These are phyloP conservation scores for Clavariopsis aquatica DNA, from an alignment of 495 filamentous ascomycete genomes.

Conservation along the genomic window DNA sequence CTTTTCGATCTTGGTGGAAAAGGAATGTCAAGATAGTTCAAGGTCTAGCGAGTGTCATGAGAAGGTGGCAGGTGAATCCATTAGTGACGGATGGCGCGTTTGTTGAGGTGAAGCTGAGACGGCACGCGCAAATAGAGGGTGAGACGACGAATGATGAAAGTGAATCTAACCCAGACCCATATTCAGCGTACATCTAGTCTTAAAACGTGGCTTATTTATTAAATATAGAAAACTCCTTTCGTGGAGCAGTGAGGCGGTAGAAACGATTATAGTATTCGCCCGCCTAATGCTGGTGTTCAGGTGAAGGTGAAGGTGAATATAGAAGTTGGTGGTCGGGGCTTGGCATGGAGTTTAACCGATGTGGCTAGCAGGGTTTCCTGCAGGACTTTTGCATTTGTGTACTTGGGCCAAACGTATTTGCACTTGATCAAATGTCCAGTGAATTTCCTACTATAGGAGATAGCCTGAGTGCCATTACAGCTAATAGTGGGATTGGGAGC, in stretches of 20 bases:
- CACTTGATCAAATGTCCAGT: too few species aligned
- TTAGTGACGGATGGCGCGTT: background rate
- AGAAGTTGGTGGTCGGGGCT: background rate
- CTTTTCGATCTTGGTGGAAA: background rate
- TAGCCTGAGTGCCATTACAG: too few species aligned
- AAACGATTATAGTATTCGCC: background rate
- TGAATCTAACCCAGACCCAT: background rate
- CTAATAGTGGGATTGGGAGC: too few species aligned
- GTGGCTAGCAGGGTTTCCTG: background rate
- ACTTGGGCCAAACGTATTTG: too few species aligned
- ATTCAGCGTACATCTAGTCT: background rate
- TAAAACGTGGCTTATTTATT: background rate
- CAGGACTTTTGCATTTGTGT: too few species aligned
- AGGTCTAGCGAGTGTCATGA: background rate
- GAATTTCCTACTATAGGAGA: too few species aligned
- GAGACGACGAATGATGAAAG: background rate
- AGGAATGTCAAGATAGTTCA: background rate
- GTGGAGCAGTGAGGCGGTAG: background rate
- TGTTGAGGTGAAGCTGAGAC: background rate
- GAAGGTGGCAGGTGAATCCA: background rate
- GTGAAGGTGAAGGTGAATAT: background rate
- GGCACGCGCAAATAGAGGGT: background rate
- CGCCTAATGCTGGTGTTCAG: background rate
- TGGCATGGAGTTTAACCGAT: background rate
- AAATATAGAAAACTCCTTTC: too few species aligned